Percentiles rank a stretch among this genome's conserved stretches.
These are phyloP conservation scores for Clarireedia hainanense DNA, from an alignment of 2,329 filamentous ascomycete species.

Conservation along the genomic window DNA sequence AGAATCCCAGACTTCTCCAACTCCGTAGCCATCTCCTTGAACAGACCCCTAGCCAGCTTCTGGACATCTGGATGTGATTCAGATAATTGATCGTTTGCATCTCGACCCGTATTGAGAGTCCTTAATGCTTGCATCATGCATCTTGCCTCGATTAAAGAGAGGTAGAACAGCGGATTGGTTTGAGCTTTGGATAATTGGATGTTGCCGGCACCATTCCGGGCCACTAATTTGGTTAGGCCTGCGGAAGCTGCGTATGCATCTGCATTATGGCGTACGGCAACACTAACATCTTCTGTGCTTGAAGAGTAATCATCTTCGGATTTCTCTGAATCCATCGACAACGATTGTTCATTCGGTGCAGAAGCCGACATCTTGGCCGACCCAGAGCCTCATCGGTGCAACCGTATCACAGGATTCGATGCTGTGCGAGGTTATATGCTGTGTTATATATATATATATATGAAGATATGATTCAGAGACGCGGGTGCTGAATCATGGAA, in stretches of 20 bases:
- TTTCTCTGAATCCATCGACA: background rate
- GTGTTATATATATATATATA: too few relatives aligned
- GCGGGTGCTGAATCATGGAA: too few relatives aligned
- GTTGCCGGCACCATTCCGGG: slow-evolving; percentile 5
- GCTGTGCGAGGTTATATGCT: too few relatives aligned
- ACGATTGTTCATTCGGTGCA: background rate
- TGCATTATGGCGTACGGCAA: background rate
- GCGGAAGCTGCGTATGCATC: slow-evolving; percentile 2
- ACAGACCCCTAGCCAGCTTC: slow-evolving; percentile 18
- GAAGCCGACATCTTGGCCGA: background rate
- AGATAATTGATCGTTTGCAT: slow-evolving; percentile 14
- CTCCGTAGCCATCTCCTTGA: slow-evolving; percentile 18
- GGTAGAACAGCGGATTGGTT: slow-evolving; percentile 19
- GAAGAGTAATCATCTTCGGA: slow-evolving; percentile 2
- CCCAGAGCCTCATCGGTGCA: too few relatives aligned
- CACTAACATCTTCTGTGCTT: slow-evolving; percentile 1
- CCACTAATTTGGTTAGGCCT: background rate
- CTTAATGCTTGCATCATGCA: slow-evolving; percentile 24
- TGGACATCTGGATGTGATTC: slow-evolving; percentile 24
- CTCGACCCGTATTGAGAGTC: slow-evolving; percentile 19
- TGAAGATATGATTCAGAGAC: too few relatives aligned
- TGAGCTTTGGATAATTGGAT: slow-evolving; percentile 13
- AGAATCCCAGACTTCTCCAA: slow-evolving; percentile 22
- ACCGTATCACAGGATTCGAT: too few relatives aligned
- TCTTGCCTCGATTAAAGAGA: slow-evolving; percentile 27